Conservation (phyloP, 2,329 filamentous ascomycete species). For the Arthrobotrys conoides region DNA sequence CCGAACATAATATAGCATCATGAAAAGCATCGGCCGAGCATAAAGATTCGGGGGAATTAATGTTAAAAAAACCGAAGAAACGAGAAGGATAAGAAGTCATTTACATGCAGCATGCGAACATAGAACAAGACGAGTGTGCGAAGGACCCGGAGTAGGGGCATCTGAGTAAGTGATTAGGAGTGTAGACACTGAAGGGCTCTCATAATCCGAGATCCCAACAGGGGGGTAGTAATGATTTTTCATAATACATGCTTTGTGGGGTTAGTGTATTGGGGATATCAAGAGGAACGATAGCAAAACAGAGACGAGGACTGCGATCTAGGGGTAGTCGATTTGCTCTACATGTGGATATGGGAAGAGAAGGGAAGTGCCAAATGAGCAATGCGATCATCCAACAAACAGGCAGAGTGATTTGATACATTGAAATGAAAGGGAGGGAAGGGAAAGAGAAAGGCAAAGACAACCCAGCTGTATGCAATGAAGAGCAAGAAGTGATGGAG, state of each 20-base stretch:
- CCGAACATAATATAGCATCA: background rate
- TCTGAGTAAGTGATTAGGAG: conserved; percentile 5
- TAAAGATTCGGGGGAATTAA: conserved; percentile 1
- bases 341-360: conserved; percentile 33
- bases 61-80: conserved; percentile 11
- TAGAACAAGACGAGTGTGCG: background rate
- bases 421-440: conserved; percentile 8
- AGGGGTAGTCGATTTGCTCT: conserved; percentile 60
- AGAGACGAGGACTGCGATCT: conserved; percentile 50
- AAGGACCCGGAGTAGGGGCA: background rate
- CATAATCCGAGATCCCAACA: background rate
- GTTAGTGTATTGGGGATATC: conserved; percentile 51
- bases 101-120: conserved; percentile 17
- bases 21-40: background rate
- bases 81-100: conserved; percentile 9
- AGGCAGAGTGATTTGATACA: conserved; percentile 16
- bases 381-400: conserved; percentile 15
- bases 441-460: conserved; percentile 5
- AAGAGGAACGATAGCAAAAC: conserved; percentile 24
- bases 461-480: conserved; percentile 25
- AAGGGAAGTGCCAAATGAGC: conserved; percentile 30
- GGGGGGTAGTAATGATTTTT: conserved; percentile 6
- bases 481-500: conserved; percentile 1
- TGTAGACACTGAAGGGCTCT: background rate
- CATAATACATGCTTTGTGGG: conserved; percentile 31